These are phyloP conservation scores for Parafenestella ontariensis DNA, from an alignment of 2,329 filamentous ascomycete species.

Conservation along the genomic window DNA sequence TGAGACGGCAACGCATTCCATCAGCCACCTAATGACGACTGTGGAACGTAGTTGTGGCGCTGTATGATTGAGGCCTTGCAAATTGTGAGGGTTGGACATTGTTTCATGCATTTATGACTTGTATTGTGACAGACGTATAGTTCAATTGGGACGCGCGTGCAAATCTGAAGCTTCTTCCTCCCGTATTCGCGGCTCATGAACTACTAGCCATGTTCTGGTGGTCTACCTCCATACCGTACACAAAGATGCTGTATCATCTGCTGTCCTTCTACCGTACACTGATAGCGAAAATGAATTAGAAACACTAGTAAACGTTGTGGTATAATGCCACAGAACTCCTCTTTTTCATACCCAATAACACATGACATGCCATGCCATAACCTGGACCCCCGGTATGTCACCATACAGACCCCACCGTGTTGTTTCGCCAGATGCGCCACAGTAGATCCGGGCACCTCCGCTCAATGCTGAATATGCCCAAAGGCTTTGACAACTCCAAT, in stretches of 20 bases:
- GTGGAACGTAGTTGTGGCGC: constrained; percentile 4
- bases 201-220: constrained; percentile 6
- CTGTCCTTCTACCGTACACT: neutral
- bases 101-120: neutral
- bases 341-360: constrained; percentile 24
- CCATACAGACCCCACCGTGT: constrained; percentile 11
- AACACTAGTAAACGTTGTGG: constrained; percentile 32
- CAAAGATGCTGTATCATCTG: constrained; percentile 1
- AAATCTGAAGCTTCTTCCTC: neutral
- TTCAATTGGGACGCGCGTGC: constrained; percentile 4
- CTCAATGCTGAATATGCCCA: constrained; percentile 24
- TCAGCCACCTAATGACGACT: neutral
- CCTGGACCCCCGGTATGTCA: constrained; percentile 3
- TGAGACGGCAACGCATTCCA: neutral
- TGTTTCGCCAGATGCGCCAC: constrained; percentile 19
- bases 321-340: constrained; percentile 39
- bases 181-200: neutral
- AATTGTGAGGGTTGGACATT: neutral
- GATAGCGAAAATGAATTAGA: constrained; percentile 15
- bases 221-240: constrained; percentile 3
- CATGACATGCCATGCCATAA: constrained; percentile 15
- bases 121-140: constrained; percentile 4
- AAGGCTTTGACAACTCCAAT: constrained; percentile 28
- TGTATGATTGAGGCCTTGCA: neutral
- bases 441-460: constrained; percentile 1